phyloP scores from a whole-genome alignment of 352 stramenopile species.

The Phytophthora pseudosyringae region DNA sequence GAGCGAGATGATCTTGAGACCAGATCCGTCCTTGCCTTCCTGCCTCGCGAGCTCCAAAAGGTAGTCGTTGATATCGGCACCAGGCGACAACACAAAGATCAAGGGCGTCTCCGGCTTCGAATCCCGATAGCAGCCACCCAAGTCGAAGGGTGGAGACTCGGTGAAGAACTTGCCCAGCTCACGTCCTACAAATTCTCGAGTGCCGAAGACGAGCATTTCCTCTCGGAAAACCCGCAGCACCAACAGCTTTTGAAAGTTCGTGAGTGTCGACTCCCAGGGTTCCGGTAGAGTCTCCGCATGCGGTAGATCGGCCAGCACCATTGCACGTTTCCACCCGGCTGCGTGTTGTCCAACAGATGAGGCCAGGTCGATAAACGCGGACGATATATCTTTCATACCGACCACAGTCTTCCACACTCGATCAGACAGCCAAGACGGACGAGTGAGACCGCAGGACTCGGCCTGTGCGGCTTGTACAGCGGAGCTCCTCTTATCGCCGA shows the following conservation, averaged over 20 bases:
- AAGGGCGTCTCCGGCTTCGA: slow-evolving; percentile 91
- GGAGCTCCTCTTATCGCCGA: slow-evolving; percentile 84
- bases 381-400: slow-evolving; percentile 70
- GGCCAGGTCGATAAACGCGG: slow-evolving; percentile 54
- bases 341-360: slow-evolving; percentile 51
- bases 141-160: slow-evolving; percentile 92
- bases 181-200: slow-evolving; percentile 82
- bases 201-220: slow-evolving; percentile 92
- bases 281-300: slow-evolving; percentile 75
- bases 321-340: slow-evolving; percentile 76
- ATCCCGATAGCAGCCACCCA: slow-evolving; percentile 92
- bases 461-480: slow-evolving; percentile 49
- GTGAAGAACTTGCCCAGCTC: slow-evolving; percentile 88
- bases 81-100: slow-evolving; percentile 94
- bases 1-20: slow-evolving; percentile 94
- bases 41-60: slow-evolving; percentile 90
- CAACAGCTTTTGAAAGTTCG: slow-evolving; percentile 91
- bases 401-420: slow-evolving; percentile 78
- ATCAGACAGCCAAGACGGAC: slow-evolving; percentile 78
- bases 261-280: slow-evolving; percentile 75
- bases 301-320: slow-evolving; percentile 80
- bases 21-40: slow-evolving; percentile 88
- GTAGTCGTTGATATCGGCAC: slow-evolving; percentile 95
- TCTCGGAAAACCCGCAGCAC: slow-evolving; percentile 90
- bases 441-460: slow-evolving; percentile 37